A percentile compares a stretch with the other conserved stretches of the same genome.
phyloP scores from a whole-genome alignment of 139 green algal species.

The Protoeuglena noctilucae region DNA sequence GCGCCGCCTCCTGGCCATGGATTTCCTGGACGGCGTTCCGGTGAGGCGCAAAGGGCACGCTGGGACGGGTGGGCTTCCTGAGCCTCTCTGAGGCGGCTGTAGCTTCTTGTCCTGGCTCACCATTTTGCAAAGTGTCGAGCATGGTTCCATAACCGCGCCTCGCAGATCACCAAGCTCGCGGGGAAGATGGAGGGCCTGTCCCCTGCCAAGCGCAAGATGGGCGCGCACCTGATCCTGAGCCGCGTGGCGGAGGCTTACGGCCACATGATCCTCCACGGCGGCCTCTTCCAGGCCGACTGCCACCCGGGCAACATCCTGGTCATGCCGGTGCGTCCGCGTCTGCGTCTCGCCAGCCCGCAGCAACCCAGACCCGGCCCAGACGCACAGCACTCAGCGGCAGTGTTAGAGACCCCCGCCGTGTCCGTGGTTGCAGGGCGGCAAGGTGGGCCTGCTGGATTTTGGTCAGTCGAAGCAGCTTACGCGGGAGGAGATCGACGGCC shows the following conservation, averaged over 20 bases:
- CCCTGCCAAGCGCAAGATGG: slow-evolving; percentile 11
- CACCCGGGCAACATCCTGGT: slow-evolving; percentile 84
- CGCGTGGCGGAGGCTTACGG: slow-evolving; percentile 75
- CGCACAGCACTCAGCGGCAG: no score
- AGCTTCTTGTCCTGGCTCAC: no score
- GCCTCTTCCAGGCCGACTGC: slow-evolving; percentile 62
- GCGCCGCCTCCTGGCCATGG: slow-evolving; percentile 70
- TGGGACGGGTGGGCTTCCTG: no score
- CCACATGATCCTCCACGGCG: slow-evolving; percentile 75
- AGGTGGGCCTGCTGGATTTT: slow-evolving; percentile 81
- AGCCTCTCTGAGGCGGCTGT: no score
- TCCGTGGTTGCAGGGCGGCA: no score
- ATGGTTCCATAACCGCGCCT: no score
- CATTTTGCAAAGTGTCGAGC: no score
- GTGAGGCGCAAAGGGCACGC: slow-evolving; percentile 11
- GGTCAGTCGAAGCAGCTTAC: slow-evolving; percentile 84
- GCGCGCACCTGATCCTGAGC: slow-evolving; percentile 24
- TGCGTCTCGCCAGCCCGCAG: no score
- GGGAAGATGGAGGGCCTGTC: slow-evolving; percentile 13
- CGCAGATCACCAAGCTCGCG: slow-evolving; percentile 28
- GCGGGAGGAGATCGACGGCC: slow-evolving; percentile 2
- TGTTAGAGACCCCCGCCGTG: no score
- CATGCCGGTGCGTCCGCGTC: no score
- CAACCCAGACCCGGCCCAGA: no score
- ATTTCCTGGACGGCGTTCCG: slow-evolving; percentile 64